A percentile compares a stretch with the other conserved stretches of the same genome.
phyloP scores from a whole-genome alignment of 805 yeast species.

The Metschnikowia similis region DNA sequence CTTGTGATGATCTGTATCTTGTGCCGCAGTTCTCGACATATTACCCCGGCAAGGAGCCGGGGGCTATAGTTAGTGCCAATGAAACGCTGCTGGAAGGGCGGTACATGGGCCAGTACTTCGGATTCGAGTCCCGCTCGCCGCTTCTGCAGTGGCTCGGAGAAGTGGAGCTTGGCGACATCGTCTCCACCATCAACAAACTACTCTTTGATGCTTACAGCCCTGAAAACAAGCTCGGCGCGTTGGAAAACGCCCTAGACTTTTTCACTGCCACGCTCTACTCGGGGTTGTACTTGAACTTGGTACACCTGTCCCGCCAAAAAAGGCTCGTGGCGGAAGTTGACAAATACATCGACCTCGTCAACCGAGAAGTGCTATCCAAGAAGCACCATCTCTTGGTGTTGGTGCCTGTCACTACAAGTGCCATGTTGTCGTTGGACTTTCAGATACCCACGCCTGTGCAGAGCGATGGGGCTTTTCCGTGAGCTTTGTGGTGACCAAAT shows the following conservation, averaged over 20 bases:
- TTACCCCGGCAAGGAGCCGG: slow-evolving; percentile 62
- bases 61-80: slow-evolving; percentile 37
- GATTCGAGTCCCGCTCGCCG: slow-evolving; percentile 50
- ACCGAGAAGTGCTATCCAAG: slow-evolving; percentile 15
- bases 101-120: slow-evolving; percentile 36
- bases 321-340: slow-evolving; percentile 40
- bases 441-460: slow-evolving; percentile 37
- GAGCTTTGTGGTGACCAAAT: neutral
- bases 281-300: slow-evolving; percentile 14
- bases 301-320: slow-evolving; percentile 22
- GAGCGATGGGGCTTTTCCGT: neutral
- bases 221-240: slow-evolving; percentile 17
- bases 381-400: slow-evolving; percentile 27
- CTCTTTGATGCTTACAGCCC: slow-evolving; percentile 40
- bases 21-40: slow-evolving; percentile 54
- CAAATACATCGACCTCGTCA: slow-evolving; percentile 25
- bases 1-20: slow-evolving; percentile 25
- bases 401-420: slow-evolving; percentile 50
- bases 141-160: slow-evolving; percentile 21
- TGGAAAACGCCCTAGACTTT: slow-evolving; percentile 40
- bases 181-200: slow-evolving; percentile 40
- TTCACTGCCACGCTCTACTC: slow-evolving; percentile 36
- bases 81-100: neutral
- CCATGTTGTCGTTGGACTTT: slow-evolving; percentile 56
- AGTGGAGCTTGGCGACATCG: slow-evolving; percentile 39